A percentile compares a stretch with the other conserved stretches of the same genome.
Conservation (phyloP, 345 rosid genomes). For the Stellera chamaejasme region DNA sequence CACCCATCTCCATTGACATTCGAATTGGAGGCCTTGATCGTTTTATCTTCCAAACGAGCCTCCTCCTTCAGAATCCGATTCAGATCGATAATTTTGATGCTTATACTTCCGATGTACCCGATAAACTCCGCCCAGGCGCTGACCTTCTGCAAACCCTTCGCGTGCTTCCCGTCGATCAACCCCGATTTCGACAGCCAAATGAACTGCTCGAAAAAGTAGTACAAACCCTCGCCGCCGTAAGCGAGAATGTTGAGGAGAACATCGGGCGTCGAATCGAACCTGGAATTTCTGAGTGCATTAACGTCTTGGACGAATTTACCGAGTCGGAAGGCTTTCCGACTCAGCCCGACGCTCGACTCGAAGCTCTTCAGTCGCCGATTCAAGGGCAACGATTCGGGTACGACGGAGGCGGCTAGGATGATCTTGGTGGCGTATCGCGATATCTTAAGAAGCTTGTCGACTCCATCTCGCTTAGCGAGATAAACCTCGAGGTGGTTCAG, state of each 20-base stretch:
- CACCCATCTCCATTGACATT: conserved; percentile 40
- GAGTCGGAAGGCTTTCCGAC: conserved; percentile 93
- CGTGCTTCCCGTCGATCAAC: conserved; percentile 47
- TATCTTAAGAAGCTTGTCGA: conserved; percentile 86
- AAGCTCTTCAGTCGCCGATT: conserved; percentile 50
- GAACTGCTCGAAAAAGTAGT: conserved; percentile 77
- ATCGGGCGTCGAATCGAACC: conserved; percentile 36
- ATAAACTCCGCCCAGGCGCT: conserved; percentile 82
- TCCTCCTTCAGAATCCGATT: conserved; percentile 43
- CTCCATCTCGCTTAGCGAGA: conserved; percentile 77
- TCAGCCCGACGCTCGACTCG: conserved; percentile 92
- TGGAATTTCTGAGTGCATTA: conserved; percentile 54
- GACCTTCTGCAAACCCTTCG: conserved; percentile 39
- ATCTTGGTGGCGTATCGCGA: conserved; percentile 84
- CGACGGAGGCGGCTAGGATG: conserved; percentile 53
- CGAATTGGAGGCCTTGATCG: conserved; percentile 29
- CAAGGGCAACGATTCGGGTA: conserved; percentile 38
- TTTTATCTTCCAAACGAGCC: conserved; percentile 23
- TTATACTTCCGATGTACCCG: conserved; percentile 69
- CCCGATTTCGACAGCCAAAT: conserved; percentile 88
- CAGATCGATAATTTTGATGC: conserved; percentile 65
- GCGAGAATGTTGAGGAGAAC: conserved; percentile 38
- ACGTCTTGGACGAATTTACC: conserved; percentile 88
- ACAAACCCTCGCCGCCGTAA: conserved; percentile 82
- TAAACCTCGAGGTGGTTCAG: conserved; percentile 68